phyloP scores from a whole-genome alignment of 768 basidiomycete genomes.

The Mycena haematopus region DNA sequence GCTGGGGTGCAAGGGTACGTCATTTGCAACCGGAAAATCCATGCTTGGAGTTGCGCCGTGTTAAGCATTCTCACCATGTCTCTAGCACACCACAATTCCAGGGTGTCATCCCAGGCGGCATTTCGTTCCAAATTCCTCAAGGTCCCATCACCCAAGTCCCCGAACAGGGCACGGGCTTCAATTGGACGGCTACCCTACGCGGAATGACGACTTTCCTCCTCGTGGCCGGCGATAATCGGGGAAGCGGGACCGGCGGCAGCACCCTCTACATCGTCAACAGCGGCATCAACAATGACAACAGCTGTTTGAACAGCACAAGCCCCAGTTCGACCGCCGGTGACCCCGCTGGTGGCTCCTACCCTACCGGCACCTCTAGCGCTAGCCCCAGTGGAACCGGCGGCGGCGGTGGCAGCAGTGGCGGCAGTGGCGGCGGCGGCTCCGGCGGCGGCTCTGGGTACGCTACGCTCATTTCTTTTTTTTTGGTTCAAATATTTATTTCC shows the following conservation, averaged over 20 bases:
- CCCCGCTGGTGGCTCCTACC: slow-evolving; percentile 77
- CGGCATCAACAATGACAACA: slow-evolving; percentile 53
- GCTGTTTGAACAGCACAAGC: slow-evolving; percentile 63
- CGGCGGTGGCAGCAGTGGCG: not conserved
- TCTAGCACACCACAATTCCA: slow-evolving; percentile 64
- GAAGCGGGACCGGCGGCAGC: slow-evolving; percentile 75
- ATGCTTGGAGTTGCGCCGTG: not conserved
- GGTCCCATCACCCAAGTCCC: slow-evolving; percentile 50
- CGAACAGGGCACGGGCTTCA: slow-evolving; percentile 65
- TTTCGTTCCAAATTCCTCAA: slow-evolving; percentile 71
- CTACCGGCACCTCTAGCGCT: slow-evolving; percentile 50
- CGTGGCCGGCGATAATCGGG: slow-evolving; percentile 70
- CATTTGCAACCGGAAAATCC: not conserved
- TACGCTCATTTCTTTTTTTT: not conserved
- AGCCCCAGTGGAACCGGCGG: slow-evolving; percentile 6
- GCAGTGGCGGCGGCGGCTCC: not conserved
- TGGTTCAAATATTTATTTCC: not conserved
- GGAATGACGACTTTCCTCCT: slow-evolving; percentile 71
- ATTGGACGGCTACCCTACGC: slow-evolving; percentile 69
- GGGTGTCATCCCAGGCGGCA: slow-evolving; percentile 81
- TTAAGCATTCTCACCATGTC: not conserved
- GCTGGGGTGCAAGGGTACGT: slow-evolving; percentile 23
- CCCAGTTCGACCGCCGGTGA: slow-evolving; percentile 80
- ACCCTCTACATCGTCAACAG: slow-evolving; percentile 58
- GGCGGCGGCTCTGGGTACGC: slow-evolving; percentile 28